Evolutionary conservation across 2,329 filamentous ascomycete genomes (phyloP), one percentile per base, ranked within the genome.

Genomic region (Alternaria longipes): DNA sequence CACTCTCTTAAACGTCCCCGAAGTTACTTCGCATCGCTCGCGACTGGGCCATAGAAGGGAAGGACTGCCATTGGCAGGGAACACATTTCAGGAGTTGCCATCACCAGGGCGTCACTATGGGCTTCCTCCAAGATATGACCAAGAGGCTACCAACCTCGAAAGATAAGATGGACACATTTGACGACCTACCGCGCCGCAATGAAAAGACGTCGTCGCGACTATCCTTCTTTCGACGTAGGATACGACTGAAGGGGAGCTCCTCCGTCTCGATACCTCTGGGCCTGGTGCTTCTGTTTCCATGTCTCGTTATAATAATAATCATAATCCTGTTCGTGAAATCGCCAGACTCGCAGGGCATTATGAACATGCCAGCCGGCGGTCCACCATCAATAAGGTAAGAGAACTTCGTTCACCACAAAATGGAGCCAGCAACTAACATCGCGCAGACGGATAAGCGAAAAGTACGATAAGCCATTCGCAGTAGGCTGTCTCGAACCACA

Each of bases 381-480:
- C 93, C 94, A 67, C 94, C 94, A 41, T 88, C 91, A 50, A 97
- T 97, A 81, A 90, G 94, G 93, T 96, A 87, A 26, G 65, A 56
- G n/a, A 5, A 26, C 9, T 41, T 30, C 3, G 6, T 44, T 30
- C 14, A 26, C 47, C 22, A 3, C 47, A 40, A 14, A 8, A 24
- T 22, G 28, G n/a, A 38, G 11, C 8, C 42, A 16, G 41, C 26
- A 8, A 47, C 69, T 75, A 64, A 75, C 59, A 51, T 24, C 11
- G 18, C 67, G 73, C 75, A 97, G 94, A 71, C 94, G 93, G 88
- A 99, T 99, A 73, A 97, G 91, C 81, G 95, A 98, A 81, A 92
- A 96, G 74, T 89, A 98, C 81, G 95, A 99, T 82, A 97, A 97
- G 81, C 93, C 97, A 53, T 99, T 99, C 74, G 91, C 93, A 52